Conservation (phyloP, 116 monocot species). For the Zostera marina region DNA sequence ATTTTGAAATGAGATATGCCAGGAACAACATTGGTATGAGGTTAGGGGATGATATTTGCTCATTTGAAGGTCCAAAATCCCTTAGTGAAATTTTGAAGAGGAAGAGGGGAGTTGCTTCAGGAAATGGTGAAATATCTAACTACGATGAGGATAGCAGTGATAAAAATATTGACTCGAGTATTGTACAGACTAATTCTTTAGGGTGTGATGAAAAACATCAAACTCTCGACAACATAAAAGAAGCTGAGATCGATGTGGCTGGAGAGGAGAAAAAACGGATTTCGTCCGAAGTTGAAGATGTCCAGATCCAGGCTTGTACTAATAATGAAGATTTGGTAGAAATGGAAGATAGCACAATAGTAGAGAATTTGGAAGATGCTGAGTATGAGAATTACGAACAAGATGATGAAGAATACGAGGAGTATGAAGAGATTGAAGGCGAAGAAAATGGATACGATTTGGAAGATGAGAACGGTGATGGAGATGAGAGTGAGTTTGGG, state of each 20-base stretch:
- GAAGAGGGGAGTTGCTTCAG: conserved; percentile 21
- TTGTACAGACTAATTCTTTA: not conserved
- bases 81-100: conserved; percentile 50
- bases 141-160: not conserved
- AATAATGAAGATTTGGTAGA: conserved; percentile 6
- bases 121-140: not conserved
- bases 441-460: conserved; percentile 20
- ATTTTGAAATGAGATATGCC: conserved; percentile 4
- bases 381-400: conserved; percentile 22
- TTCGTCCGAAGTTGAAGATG: conserved; percentile 4
- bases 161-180: conserved; percentile 4
- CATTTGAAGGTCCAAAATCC: conserved; percentile 53
- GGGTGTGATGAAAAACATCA: not conserved
- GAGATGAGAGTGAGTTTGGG: conserved; percentile 40
- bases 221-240: not conserved
- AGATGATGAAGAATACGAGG: conserved; percentile 20
- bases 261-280: conserved; percentile 17
- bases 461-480: conserved; percentile 9
- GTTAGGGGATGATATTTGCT: conserved; percentile 18
- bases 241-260: not conserved
- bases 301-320: conserved; percentile 5
- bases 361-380: conserved; percentile 12
- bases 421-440: conserved; percentile 28
- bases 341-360: conserved; percentile 8
- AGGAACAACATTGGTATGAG: not conserved